Base-by-base conservation (phyloP, 768 basidiomycete species). In the Tephrocybe sp. region DNA sequence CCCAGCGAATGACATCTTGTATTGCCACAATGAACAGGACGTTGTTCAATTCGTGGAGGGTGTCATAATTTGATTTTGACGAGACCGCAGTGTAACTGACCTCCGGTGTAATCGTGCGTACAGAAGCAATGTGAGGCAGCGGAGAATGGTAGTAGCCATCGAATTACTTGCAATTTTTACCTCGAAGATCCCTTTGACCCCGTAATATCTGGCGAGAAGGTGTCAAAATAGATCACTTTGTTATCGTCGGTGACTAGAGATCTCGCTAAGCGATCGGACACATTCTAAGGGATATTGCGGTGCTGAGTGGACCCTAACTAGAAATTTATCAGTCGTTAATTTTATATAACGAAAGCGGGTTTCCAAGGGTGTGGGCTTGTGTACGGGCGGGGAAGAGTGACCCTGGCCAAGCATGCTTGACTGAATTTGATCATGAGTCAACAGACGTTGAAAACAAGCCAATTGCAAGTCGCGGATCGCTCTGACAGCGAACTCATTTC, bases 1-100 rank as follows among this genome's bases (percentile, higher is more conserved):
- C 64, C 51, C 57, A 57, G 59, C 59, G 45, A 64, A 65, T 58
- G 64, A 64, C 63, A 60, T 64, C 53, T 60, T 62, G 56, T 57
- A 50, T 49, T 51, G 50, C 45, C 54, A 41, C 37, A 32, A 46
- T n/a, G 35, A 57, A 51, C 48, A 40, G 32, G 53, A 57, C 35
- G 60, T 55, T 53, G 34, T 44, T 57, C 51, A 55, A 58, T 59
- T 58, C 49, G 21, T 51, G 50, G 58, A 59, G 44, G 37, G 51
- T 52, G 44, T 44, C 47, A 34, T 51, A 51, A 46, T 49, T 37
- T 54, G 52, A n/a, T n/a, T n/a, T n/a, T n/a, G n/a, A n/a, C n/a
- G n/a, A n/a, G n/a, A n/a, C n/a, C n/a, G 46, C 48, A 30, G 40
- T 52, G 52, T 28, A 46, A 49, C 47, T 45, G 52, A 58, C 47